A percentile compares a stretch with the other conserved stretches of the same genome.
Conservation (phyloP, 2,329 filamentous ascomycete species). For the Penicillium hesseltinei region DNA sequence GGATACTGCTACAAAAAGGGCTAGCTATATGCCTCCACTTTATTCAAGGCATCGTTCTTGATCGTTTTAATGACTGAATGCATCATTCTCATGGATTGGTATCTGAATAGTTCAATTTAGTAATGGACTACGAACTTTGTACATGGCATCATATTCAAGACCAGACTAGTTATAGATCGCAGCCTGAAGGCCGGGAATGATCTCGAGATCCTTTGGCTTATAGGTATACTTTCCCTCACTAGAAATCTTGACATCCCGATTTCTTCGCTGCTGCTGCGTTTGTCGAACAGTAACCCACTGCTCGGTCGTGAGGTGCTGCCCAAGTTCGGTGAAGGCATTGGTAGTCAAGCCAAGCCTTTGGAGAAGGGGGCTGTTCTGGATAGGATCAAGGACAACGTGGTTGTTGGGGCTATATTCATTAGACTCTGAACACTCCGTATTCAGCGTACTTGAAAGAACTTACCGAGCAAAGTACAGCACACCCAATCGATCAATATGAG, state of each 20-base stretch:
- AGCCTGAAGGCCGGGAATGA: slow-evolving; percentile 43
- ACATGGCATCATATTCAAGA: background rate
- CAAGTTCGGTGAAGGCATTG: slow-evolving; percentile 43
- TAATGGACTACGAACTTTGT: background rate
- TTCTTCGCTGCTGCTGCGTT: slow-evolving; percentile 45
- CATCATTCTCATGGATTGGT: background rate
- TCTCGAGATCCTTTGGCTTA: slow-evolving; percentile 40
- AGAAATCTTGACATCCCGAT: slow-evolving; percentile 34
- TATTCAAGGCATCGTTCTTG: background rate
- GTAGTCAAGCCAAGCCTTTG: slow-evolving; percentile 37
- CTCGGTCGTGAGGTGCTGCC: slow-evolving; percentile 42
- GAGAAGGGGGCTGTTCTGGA: slow-evolving; percentile 39
- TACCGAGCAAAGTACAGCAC: slow-evolving; percentile 49
- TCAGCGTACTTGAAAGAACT: background rate
- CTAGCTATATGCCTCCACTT: too few relatives aligned
- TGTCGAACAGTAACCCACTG: slow-evolving; percentile 44
- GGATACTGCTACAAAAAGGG: background rate
- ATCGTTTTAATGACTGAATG: background rate
- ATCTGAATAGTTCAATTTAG: background rate
- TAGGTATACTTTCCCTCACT: slow-evolving; percentile 40
- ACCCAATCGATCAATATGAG: slow-evolving; percentile 44
- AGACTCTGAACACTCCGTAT: background rate
- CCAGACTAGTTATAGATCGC: slow-evolving; percentile 36
- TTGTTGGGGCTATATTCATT: slow-evolving; percentile 39
- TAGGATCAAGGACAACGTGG: slow-evolving; percentile 41